Evolutionary conservation across 139 green algal genomes (phyloP).

Genomic region (Picochlorum sp.): DNA sequence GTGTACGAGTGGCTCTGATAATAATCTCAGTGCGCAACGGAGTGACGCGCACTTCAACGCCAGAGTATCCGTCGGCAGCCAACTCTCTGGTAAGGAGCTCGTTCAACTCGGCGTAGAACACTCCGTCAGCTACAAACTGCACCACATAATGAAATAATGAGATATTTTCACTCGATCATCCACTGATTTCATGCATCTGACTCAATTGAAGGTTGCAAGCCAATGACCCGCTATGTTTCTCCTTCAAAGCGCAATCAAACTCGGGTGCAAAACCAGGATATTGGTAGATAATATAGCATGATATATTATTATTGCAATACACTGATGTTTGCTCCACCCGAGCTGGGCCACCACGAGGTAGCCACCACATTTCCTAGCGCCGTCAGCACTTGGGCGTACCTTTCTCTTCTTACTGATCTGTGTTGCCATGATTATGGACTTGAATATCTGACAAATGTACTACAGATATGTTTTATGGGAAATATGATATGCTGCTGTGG

Average conservation of each 20-base stretch:
- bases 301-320: no score
- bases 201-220: not conserved
- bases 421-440: slow-evolving; percentile 28
- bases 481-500: not conserved
- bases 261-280: no score
- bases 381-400: slow-evolving; percentile 16
- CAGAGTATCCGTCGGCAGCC: slow-evolving; percentile 84
- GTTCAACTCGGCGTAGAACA: slow-evolving; percentile 99
- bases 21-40: slow-evolving; percentile 99
- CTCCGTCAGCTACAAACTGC: slow-evolving; percentile 97
- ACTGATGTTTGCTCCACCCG: no score
- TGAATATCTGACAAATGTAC: not conserved
- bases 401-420: slow-evolving; percentile 48
- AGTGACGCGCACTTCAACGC: slow-evolving; percentile 96
- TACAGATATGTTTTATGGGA: slow-evolving; percentile 1
- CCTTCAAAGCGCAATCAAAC: no score
- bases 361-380: not conserved
- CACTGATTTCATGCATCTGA: not conserved
- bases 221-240: no score
- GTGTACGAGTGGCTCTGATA: slow-evolving; percentile 95
- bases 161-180: not conserved
- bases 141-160: not conserved
- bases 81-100: slow-evolving; percentile 96
- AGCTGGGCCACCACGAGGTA: not conserved
- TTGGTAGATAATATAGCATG: no score